Conservation (phyloP, 148 eudicot species). For the Camellia lanceoleosa region DNA sequence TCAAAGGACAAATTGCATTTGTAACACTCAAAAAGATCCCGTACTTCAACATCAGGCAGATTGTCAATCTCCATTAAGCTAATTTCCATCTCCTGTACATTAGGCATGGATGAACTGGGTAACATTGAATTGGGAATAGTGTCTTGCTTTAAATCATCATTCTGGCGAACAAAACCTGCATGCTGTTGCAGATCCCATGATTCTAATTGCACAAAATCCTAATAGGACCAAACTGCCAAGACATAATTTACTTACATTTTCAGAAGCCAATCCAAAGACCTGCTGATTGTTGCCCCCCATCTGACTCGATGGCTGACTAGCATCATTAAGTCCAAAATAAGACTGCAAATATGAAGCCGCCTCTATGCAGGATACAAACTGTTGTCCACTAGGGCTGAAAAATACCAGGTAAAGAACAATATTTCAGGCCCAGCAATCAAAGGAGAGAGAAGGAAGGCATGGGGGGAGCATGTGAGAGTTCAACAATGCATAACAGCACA, state of each 20-base stretch:
- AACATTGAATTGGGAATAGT: constrained; percentile 21
- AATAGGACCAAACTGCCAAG: background rate
- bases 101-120: constrained; percentile 19
- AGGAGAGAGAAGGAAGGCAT: background rate
- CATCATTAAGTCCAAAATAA: constrained; percentile 37
- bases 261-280: constrained; percentile 23
- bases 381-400: constrained; percentile 65
- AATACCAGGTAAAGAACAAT: constrained; percentile 15
- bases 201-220: constrained; percentile 7
- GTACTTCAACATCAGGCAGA: constrained; percentile 57
- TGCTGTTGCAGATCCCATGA: constrained; percentile 28
- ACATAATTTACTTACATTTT: constrained; percentile 30
- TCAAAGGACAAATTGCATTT: constrained; percentile 54
- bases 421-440: constrained; percentile 12
- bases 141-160: constrained; percentile 17
- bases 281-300: constrained; percentile 33
- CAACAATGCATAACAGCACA: background rate
- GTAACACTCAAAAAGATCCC: constrained; percentile 57
- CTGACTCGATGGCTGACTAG: constrained; percentile 33
- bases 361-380: constrained; percentile 61
- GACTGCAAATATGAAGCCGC: constrained; percentile 51
- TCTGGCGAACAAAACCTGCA: constrained; percentile 20
- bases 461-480: background rate
- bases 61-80: constrained; percentile 45
- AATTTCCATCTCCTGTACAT: constrained; percentile 25